Conservation (phyloP, 2,329 filamentous ascomycete species). For the Harringtonia lauricola region DNA sequence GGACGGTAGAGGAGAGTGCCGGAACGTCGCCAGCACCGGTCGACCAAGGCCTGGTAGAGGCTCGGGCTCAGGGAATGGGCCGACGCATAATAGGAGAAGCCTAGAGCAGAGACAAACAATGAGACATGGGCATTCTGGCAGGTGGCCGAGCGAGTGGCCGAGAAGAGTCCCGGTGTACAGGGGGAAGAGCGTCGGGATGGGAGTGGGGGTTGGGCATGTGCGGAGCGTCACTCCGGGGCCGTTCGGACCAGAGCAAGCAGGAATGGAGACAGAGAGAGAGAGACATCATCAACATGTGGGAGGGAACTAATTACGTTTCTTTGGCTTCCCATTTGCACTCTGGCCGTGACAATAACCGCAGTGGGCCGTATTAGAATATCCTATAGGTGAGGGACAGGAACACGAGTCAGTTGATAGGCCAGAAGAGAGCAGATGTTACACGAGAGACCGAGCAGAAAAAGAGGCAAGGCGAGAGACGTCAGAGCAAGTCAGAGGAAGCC, state of each 20-base stretch:
- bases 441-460: not conserved
- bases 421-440: not conserved
- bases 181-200: not conserved
- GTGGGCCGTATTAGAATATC: conserved; percentile 7
- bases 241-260: not conserved
- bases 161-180: not conserved
- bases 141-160: not conserved
- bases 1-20: conserved; percentile 65
- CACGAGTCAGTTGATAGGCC: not conserved
- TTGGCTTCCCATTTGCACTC: not conserved
- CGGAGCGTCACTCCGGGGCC: not conserved
- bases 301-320: conserved; percentile 6
- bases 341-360: conserved; percentile 10
- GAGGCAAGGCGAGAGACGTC: not conserved
- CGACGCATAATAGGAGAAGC: conserved; percentile 61
- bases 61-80: conserved; percentile 48
- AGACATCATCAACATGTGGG: not conserved
- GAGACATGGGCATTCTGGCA: not conserved
- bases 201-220: not conserved
- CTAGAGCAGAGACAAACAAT: conserved; percentile 26
- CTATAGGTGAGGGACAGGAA: not conserved
- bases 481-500: no score
- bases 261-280: not conserved
- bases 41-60: conserved; percentile 62
- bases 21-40: conserved; percentile 70